These are phyloP conservation scores for Oenanthe sinensis DNA, from an alignment of 129 eudicot genomes.

Conservation along the genomic window DNA sequence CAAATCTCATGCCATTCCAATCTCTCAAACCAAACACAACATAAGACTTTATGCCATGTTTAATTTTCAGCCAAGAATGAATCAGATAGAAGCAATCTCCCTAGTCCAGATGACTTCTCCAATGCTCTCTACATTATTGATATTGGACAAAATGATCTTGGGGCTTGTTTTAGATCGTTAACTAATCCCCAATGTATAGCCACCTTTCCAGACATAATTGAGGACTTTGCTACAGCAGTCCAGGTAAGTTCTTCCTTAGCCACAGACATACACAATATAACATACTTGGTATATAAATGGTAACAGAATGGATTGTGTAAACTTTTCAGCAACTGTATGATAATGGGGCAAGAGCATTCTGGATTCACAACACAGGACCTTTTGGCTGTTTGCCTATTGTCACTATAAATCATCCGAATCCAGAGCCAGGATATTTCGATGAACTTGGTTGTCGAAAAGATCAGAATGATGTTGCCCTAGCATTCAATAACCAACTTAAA, in stretches of 20 bases:
- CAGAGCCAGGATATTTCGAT: slow-evolving; percentile 36
- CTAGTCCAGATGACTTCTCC: slow-evolving; percentile 42
- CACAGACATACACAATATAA: background rate
- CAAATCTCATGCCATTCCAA: too few species aligned
- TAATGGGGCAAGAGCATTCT: slow-evolving; percentile 60
- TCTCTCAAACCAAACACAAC: too few species aligned
- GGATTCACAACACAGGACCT: slow-evolving; percentile 95
- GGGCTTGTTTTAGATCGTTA: slow-evolving; percentile 31
- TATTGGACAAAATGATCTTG: slow-evolving; percentile 73
- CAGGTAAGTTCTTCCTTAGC: slow-evolving; percentile 27
- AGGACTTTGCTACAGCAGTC: slow-evolving; percentile 28
- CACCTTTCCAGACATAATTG: slow-evolving; percentile 32
- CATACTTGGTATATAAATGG: background rate
- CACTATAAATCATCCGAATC: slow-evolving; percentile 28
- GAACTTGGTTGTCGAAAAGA: slow-evolving; percentile 44
- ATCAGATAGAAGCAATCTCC: slow-evolving; percentile 28
- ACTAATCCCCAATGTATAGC: slow-evolving; percentile 26
- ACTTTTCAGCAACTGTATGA: slow-evolving; percentile 40
- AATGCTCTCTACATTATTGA: slow-evolving; percentile 65
- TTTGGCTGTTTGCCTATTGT: slow-evolving; percentile 63
- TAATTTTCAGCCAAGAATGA: slow-evolving; percentile 27
- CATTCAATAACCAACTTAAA: slow-evolving; percentile 62
- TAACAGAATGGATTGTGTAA: background rate
- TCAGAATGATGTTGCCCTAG: slow-evolving; percentile 42
- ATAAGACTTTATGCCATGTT: background rate